These are phyloP conservation scores for Phytophthora parvispora DNA, from an alignment of 352 stramenopile genomes.

Conservation along the genomic window DNA sequence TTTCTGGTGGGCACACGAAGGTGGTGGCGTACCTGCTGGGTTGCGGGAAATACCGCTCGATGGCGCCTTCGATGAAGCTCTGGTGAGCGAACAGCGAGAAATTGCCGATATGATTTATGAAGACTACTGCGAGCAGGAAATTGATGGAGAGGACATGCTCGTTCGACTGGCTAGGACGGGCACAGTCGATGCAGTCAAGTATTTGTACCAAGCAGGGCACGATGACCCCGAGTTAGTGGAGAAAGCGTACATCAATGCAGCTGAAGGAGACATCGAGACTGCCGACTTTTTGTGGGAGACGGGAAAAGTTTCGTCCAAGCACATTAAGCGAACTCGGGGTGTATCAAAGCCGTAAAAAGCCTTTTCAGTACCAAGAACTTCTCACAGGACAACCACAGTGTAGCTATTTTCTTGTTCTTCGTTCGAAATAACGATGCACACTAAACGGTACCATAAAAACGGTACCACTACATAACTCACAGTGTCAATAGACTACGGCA, in stretches of 20 bases:
- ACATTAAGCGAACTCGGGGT: no score
- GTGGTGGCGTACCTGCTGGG: constrained; percentile 1
- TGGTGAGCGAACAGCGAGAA: background rate
- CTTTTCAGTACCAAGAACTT: no score
- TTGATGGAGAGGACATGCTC: background rate
- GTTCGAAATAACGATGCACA: no score
- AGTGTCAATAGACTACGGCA: background rate
- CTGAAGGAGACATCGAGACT: no score
- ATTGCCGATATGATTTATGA: background rate
- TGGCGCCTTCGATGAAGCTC: background rate
- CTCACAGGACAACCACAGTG: no score
- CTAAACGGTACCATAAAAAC: no score
- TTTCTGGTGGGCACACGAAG: background rate
- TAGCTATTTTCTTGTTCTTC: no score
- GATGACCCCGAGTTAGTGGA: background rate
- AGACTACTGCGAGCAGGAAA: background rate
- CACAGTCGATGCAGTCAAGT: background rate
- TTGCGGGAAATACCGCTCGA: background rate
- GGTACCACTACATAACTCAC: no score
- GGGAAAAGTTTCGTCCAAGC: no score
- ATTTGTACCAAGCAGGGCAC: background rate
- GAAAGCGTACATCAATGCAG: background rate
- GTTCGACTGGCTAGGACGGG: background rate
- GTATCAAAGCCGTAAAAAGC: no score
- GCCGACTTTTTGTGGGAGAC: no score